Base-by-base conservation (phyloP, 805 yeast species). In the Pichia eremophila region DNA sequence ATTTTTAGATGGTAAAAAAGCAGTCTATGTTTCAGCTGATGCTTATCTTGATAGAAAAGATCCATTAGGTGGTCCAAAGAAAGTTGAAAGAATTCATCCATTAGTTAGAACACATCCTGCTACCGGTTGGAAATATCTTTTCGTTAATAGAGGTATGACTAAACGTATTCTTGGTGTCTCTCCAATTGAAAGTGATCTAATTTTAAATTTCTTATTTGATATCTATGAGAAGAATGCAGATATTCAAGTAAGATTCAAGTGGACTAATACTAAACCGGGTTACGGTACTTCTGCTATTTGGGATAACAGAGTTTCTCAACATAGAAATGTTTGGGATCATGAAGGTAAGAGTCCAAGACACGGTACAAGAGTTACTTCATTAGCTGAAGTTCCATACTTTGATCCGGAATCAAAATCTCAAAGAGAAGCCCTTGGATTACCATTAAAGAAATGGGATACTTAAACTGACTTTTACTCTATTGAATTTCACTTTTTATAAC, bases 61-160 rank as follows among this genome's bases (percentile, higher is more conserved):
- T 36, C 79, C 78, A 32, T 66, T 77, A 31, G 64, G 63, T 46
- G 72, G 74, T 15, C 71, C 71, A 22, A 66, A 67, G 42, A 69
- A 67, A 46, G 67, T 78, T 47, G 79, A 71, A 54, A 70, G 81
- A 59, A 74, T 70, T 49, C 85, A 80, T 61, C 84, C 83, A 3
- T 51, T 80, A 22, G 72, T 80, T 31, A 72, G 84, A 64, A 77
- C 82, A 32, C 83, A 80, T 54, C 85, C 85, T 10, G 81, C 73
- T 12, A 79, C 85, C 28, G 83, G 82, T 32, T 71, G 78, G 75
- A 80, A 79, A 61, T 66, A 77, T 3, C 63, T 79, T 50, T 78
- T 66, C 52, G 77, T 77, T 35, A 76, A 77, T 60, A 68, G 78
- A 43, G 63, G 68, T 22, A 68, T 71, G 70, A 77, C 81, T 8